These are phyloP conservation scores for Apocynum venetum DNA, from an alignment of 257 asterid genomes.

Conservation along the genomic window DNA sequence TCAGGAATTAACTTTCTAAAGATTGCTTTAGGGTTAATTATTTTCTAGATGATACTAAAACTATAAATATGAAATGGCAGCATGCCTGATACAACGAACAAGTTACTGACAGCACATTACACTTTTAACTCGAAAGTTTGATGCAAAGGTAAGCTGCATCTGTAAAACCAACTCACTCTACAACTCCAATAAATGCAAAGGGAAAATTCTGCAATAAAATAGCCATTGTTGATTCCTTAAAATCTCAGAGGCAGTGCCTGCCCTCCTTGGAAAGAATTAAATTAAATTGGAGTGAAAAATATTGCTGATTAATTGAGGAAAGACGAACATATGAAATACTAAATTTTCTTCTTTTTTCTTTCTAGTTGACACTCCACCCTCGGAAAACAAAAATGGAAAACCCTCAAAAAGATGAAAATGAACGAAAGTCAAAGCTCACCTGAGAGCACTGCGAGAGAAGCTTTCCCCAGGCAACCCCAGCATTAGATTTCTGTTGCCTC, in stretches of 20 bases:
- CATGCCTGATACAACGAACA: background rate
- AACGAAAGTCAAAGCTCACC: slow-evolving; percentile 33
- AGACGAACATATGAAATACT: background rate
- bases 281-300: background rate
- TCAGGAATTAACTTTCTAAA: background rate
- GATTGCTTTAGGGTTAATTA: background rate
- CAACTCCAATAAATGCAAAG: background rate
- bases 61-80: background rate
- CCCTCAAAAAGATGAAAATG: background rate
- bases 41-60: background rate
- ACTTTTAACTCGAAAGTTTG: background rate
- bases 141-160: background rate
- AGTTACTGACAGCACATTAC: background rate
- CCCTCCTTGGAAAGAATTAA: background rate
- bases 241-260: background rate
- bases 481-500: slow-evolving; percentile 44
- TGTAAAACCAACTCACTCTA: background rate
- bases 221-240: background rate
- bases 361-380: background rate
- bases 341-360: background rate
- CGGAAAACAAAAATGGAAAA: background rate
- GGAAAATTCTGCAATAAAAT: background rate
- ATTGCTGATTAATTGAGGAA: background rate
- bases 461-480: slow-evolving; percentile 80
- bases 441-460: slow-evolving; percentile 70